Percentiles rank a stretch among this genome's conserved stretches.
Conservation (phyloP, 768 basidiomycete genomes). For the Lactifluus volemus region DNA sequence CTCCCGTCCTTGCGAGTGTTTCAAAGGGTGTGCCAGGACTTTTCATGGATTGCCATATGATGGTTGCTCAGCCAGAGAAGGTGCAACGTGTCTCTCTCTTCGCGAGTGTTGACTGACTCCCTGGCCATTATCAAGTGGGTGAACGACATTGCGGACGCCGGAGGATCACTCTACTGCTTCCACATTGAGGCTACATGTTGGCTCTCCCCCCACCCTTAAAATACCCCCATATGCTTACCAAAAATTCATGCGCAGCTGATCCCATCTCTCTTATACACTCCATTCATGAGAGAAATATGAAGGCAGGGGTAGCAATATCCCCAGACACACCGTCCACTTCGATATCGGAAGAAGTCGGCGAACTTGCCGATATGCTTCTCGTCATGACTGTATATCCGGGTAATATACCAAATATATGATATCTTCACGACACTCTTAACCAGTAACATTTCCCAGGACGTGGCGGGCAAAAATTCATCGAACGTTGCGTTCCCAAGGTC, state of each 20-base stretch:
- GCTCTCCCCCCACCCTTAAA: slow-evolving; percentile 23
- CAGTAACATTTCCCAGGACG: slow-evolving; percentile 41
- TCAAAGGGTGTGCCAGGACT: slow-evolving; percentile 84
- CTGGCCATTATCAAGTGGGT: slow-evolving; percentile 66
- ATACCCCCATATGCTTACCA: not conserved
- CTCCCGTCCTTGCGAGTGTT: slow-evolving; percentile 81
- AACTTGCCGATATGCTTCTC: slow-evolving; percentile 85
- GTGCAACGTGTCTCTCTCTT: slow-evolving; percentile 31
- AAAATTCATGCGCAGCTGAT: slow-evolving; percentile 38
- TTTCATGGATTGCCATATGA: slow-evolving; percentile 99
- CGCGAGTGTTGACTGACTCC: not conserved
- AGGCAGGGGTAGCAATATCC: slow-evolving; percentile 92
- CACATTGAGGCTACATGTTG: slow-evolving; percentile 89
- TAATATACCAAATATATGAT: slow-evolving; percentile 22
- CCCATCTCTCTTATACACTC: slow-evolving; percentile 67
- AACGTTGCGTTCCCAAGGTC: slow-evolving; percentile 89
- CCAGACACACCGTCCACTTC: slow-evolving; percentile 86
- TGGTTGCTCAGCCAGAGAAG: slow-evolving; percentile 91
- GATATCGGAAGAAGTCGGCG: slow-evolving; percentile 79
- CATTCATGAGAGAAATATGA: slow-evolving; percentile 83
- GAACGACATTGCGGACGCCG: slow-evolving; percentile 89
- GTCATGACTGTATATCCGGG: slow-evolving; percentile 99
- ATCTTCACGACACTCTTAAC: too few species aligned
- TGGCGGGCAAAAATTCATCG: slow-evolving; percentile 95
- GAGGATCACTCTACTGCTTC: slow-evolving; percentile 92